Evolutionary conservation across 1,139 yeast species (phyloP), one percentile per base, ranked within the genome.

Genomic region (Meyerozyma elateridarum): DNA sequence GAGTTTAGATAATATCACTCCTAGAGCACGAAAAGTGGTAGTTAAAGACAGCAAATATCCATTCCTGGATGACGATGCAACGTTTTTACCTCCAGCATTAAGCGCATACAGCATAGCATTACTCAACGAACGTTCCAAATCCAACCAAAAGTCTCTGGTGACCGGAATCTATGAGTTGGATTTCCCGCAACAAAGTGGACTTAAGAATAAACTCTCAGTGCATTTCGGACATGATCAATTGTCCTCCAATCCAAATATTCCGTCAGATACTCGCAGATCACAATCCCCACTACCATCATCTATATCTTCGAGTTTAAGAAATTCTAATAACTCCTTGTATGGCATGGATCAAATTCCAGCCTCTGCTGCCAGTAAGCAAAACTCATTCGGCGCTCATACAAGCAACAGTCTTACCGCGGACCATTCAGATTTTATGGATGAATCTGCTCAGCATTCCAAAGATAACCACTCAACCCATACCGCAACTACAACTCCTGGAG

Each of bases 51-150:
- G 39, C 20, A 48, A 48, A 31, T 41, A 49, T 33, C 59, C 46
- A 24, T 41, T 44, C 28, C 38, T 49, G 32, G 76, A 70, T 16
- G 80, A 76, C 24, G 84, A 76, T 42, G 70, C 62, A 37, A 70
- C 76, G 15, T 70, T 73, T 38, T 62, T 73, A 36, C 85, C 85
- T 0, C 87, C 87, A 2, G 76, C 77, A 9, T 61, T 80, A 41
- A 78, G 85, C 48, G 71, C 80, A 8, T 79, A 78, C 39, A 54
- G 68, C 42, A 54, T 64, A 33, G 68, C 70, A 22, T 50, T 57
- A 32, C 49, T 64, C 32, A 57, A 58, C 39, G 62, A 55, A 25
- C 42, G 45, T 29, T 40, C 51, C 33, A 35, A 24, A 11, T 17
- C 24, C 13, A 18, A 22, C 30, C 32, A 16, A 36, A 32, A 33